Evolutionary conservation across 2,329 filamentous ascomycete genomes (phyloP).

Genomic region (Aspergillus unguis): DNA sequence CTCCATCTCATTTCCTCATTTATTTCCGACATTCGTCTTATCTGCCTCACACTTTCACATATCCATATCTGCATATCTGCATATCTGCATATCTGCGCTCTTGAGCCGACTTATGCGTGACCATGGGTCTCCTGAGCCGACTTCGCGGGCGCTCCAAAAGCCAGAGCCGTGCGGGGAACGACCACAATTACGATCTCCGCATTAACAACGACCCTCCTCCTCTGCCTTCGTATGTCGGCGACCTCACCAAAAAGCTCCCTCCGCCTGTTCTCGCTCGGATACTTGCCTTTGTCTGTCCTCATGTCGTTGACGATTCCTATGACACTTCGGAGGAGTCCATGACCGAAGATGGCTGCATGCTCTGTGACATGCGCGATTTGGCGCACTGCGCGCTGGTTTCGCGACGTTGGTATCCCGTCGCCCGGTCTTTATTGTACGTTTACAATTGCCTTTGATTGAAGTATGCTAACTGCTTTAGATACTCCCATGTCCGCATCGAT

Average conservation of each 20-base stretch:
- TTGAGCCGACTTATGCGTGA: background rate
- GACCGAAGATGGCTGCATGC: slow-evolving; percentile 78
- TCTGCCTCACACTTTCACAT: background rate
- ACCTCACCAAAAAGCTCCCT: slow-evolving; percentile 57
- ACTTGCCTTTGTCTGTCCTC: slow-evolving; percentile 79
- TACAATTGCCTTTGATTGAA: slow-evolving; percentile 9
- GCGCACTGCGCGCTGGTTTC: slow-evolving; percentile 74
- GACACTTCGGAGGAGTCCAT: slow-evolving; percentile 78
- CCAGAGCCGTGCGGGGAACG: slow-evolving; percentile 27
- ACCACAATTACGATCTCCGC: slow-evolving; percentile 22
- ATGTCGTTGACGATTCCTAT: slow-evolving; percentile 72
- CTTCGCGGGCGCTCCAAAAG: slow-evolving; percentile 29
- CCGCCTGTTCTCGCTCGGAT: slow-evolving; percentile 69
- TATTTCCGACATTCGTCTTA: slow-evolving; percentile 7
- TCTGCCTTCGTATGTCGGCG: slow-evolving; percentile 18
- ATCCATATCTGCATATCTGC: background rate
- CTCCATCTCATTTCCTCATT: slow-evolving; percentile 9
- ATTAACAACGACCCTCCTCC: slow-evolving; percentile 20
- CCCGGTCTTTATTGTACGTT: slow-evolving; percentile 57
- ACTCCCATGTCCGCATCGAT: slow-evolving; percentile 87
- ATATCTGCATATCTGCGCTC: no score
- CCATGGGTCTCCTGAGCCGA: slow-evolving; percentile 33
- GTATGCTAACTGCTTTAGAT: slow-evolving; percentile 51
- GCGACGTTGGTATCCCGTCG: slow-evolving; percentile 65
- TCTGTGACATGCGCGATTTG: slow-evolving; percentile 87